Base-by-base conservation (phyloP, 2,329 filamentous ascomycete species). In the Alternaria metachromatica region DNA sequence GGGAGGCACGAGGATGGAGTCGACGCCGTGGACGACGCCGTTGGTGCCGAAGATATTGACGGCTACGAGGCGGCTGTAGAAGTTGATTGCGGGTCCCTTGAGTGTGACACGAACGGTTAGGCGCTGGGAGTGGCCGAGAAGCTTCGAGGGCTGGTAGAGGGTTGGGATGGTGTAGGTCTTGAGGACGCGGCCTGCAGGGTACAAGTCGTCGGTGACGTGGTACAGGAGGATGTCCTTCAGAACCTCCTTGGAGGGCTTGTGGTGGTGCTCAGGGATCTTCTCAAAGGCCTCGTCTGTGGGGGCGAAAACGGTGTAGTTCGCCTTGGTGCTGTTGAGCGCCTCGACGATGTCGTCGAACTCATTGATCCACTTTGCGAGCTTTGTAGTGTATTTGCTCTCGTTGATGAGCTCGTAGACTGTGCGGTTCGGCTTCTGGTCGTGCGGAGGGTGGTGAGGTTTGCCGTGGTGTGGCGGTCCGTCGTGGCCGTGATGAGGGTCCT, bases 371-470 rank as follows among this genome's bases (percentile, higher is more conserved):
- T 90, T 87, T 26, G 90, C 89, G 48, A 97, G 90, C 78, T 90
- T 91, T 53, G 88, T 91, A 1, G 92, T 94, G 80, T 92, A 87
- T 73, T 94, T 91, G 82, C 87, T 91, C 72, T 87, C 82, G n/a
- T 87, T 83, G 78, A 97, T 92, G 64, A 94, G 82, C 79, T 97
- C 84, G 80, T 94, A 97, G 48, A 97, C 87, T 20, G 93, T 96
- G 75, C 86, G 81, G 75, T 93, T 91, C 6, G 87, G 83, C 65
- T 82, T 82, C 9, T 71, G 62, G 67, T 84, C 78, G 33, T 80
- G 76, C 13, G 71, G 72, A 41, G 72, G 76, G 60, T 82, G 79
- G 33, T 79, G 78, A 37, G 79, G 77, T 44, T 75, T 72, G 53
- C 80, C 76, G 44, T 77, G 73, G 50, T 79, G 79, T 18, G 77